phyloP scores from a whole-genome alignment of 2,329 filamentous ascomycete genomes.

The Macrophomina tecta region DNA sequence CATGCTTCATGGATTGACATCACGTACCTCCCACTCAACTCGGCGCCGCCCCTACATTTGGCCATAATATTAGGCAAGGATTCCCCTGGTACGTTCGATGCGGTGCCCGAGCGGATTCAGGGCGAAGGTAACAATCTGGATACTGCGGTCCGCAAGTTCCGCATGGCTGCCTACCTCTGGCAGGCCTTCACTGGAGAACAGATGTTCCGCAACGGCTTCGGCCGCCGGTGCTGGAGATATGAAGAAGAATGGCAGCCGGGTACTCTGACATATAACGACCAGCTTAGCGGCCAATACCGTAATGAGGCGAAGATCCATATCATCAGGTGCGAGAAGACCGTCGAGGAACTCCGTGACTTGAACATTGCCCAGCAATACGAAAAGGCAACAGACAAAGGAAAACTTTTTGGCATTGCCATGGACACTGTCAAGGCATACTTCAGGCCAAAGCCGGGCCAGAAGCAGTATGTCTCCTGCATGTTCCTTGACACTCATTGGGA shows the following conservation, averaged over 20 bases:
- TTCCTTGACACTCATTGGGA: slow-evolving; percentile 93
- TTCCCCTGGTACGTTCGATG: slow-evolving; percentile 84
- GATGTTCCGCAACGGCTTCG: slow-evolving; percentile 89
- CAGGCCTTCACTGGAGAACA: slow-evolving; percentile 97
- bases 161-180: slow-evolving; percentile 96
- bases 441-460: slow-evolving; percentile 74
- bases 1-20: slow-evolving; percentile 82
- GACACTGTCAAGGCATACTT: slow-evolving; percentile 83
- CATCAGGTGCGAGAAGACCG: slow-evolving; percentile 80
- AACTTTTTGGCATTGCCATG: slow-evolving; percentile 76
- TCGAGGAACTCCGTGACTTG: slow-evolving; percentile 80
- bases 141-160: slow-evolving; percentile 83
- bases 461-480: slow-evolving; percentile 85
- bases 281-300: slow-evolving; percentile 73
- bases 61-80: slow-evolving; percentile 88
- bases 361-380: slow-evolving; percentile 79
- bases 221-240: slow-evolving; percentile 83
- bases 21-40: slow-evolving; percentile 82
- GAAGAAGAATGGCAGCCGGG: slow-evolving; percentile 95
- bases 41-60: slow-evolving; percentile 83
- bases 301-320: slow-evolving; percentile 91
- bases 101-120: slow-evolving; percentile 74
- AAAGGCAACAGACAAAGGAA: slow-evolving; percentile 71
- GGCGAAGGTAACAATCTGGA: slow-evolving; percentile 83
- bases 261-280: slow-evolving; percentile 77